Evolutionary conservation across 345 rosid genomes (phyloP).

Genomic region (Eucalyptus regnans): DNA sequence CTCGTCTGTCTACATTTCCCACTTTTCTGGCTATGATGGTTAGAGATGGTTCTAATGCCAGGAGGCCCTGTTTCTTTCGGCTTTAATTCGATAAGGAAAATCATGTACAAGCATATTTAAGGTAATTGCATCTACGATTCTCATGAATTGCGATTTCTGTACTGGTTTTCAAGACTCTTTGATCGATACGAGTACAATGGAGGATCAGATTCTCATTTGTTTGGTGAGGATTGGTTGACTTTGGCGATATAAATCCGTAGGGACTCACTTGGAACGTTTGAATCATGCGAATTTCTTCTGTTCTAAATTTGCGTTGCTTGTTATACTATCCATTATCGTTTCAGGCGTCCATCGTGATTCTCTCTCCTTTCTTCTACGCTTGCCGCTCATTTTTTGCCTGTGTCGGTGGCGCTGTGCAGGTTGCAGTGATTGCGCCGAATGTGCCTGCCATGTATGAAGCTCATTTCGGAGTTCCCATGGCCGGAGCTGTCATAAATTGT

Average conservation of each 20-base stretch:
- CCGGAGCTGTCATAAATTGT: conserved; percentile 71
- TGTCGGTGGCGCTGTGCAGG: conserved; percentile 23
- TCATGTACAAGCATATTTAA: background rate
- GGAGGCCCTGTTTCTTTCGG: background rate
- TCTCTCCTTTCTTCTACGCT: background rate
- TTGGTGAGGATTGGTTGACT: background rate
- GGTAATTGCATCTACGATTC: background rate
- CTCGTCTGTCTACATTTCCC: background rate
- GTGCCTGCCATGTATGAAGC: conserved; percentile 78
- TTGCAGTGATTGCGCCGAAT: conserved; percentile 81
- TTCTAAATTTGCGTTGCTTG: background rate
- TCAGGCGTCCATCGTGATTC: background rate
- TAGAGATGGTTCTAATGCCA: background rate
- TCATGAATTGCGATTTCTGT: background rate
- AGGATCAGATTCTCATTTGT: background rate
- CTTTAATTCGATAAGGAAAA: background rate
- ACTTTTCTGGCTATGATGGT: background rate
- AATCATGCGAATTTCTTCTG: background rate
- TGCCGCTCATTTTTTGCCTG: background rate
- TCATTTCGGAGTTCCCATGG: conserved; percentile 92
- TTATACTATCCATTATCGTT: background rate
- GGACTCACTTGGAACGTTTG: background rate
- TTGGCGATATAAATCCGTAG: background rate
- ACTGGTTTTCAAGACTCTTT: background rate
- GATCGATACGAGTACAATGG: background rate